Percentiles rank a stretch among this genome's conserved stretches.
Conservation (phyloP, 306 rosid genomes). For the Fragaria nilgerrensis region DNA sequence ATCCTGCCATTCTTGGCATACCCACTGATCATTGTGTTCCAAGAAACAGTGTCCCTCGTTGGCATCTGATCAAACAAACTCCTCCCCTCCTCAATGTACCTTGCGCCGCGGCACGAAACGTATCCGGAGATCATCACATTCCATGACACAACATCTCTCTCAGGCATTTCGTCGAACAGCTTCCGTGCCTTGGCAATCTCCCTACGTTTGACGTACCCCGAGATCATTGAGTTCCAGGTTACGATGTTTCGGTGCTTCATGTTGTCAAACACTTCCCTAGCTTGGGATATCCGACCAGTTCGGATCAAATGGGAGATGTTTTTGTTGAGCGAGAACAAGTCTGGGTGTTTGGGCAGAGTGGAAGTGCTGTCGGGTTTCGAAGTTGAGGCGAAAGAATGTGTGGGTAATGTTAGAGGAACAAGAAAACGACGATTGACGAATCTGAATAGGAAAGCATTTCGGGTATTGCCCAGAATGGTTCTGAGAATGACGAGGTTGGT, state of each 20-base stretch:
- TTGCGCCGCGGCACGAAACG: neutral
- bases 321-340: neutral
- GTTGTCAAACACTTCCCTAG: neutral
- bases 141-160: neutral
- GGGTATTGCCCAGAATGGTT: neutral
- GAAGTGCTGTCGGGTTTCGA: neutral
- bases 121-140: neutral
- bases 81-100: neutral
- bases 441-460: neutral
- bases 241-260: neutral
- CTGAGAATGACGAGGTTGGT: neutral
- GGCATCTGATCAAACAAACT: neutral
- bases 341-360: neutral
- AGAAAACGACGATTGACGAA: neutral
- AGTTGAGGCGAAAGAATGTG: neutral
- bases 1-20: neutral
- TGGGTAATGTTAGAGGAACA: neutral
- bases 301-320: neutral
- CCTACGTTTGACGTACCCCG: neutral
- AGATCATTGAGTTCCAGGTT: neutral
- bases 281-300: neutral
- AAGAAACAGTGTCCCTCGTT: neutral
- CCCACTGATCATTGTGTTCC: constrained; percentile 2
- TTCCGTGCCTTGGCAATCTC: neutral
- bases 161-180: neutral